A percentile compares a stretch with the other conserved stretches of the same genome.
These are phyloP conservation scores for Colletotrichum costaricense DNA, from an alignment of 2,329 filamentous ascomycete genomes.

Conservation along the genomic window DNA sequence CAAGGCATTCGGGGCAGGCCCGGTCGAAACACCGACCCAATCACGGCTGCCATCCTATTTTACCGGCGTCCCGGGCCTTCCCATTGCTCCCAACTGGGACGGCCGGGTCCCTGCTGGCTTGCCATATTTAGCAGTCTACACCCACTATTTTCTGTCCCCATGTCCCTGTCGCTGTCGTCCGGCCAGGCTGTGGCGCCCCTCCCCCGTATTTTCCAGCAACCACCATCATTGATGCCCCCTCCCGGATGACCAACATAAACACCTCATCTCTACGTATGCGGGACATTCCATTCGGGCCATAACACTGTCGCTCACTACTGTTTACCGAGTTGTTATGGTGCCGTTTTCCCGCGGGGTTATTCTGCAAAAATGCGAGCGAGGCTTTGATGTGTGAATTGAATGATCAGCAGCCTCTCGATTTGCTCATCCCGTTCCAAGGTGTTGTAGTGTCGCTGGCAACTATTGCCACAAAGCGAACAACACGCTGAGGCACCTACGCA, in stretches of 20 bases:
- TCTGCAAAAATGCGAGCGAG: neutral
- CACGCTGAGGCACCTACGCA: no score
- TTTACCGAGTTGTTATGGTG: neutral
- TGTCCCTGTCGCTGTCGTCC: constrained; percentile 10
- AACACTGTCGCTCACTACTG: neutral
- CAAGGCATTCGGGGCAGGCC: constrained; percentile 9
- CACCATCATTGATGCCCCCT: neutral
- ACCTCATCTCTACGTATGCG: neutral
- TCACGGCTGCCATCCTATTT: constrained; percentile 25
- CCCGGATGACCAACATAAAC: neutral
- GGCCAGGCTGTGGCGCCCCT: constrained; percentile 10
- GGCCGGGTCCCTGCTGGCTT: neutral
- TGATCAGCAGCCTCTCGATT: neutral
- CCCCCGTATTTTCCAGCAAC: constrained; percentile 17
- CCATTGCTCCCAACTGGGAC: constrained; percentile 10
- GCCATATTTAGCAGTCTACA: constrained; percentile 22
- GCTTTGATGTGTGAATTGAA: neutral
- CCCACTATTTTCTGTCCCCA: constrained; percentile 8
- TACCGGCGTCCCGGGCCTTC: constrained; percentile 9
- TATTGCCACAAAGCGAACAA: neutral
- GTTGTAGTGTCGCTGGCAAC: neutral
- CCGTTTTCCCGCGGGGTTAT: neutral
- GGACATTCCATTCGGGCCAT: neutral
- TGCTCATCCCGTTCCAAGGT: neutral
- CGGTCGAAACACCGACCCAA: constrained; percentile 19